Evolutionary conservation across 768 basidiomycete species (phyloP).

Genomic region (Tulasnella sp.): DNA sequence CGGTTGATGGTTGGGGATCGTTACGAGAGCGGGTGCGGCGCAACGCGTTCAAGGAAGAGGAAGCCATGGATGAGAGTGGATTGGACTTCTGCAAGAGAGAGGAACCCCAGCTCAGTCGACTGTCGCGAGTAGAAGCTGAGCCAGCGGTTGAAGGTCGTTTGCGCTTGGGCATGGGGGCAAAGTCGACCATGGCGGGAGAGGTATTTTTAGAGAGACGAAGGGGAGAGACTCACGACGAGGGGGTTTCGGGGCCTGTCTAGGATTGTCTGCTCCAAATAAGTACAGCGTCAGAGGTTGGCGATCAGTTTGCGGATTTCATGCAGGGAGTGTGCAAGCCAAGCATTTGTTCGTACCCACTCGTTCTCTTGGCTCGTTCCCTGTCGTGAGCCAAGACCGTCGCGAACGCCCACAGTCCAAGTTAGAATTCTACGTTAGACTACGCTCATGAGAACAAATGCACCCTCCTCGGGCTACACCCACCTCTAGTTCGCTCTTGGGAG

Average conservation of each 20-base stretch:
- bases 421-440: background rate
- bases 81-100: background rate
- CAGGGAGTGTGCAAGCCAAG: background rate
- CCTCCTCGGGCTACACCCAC: background rate
- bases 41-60: background rate
- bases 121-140: background rate
- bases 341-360: constrained; percentile 1
- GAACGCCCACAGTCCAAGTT: background rate
- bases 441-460: background rate
- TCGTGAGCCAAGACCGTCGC: background rate
- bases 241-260: background rate
- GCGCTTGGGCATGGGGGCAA: background rate
- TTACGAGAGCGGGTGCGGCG: constrained; percentile 11
- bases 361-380: background rate
- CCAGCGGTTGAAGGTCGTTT: background rate
- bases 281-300: background rate
- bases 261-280: background rate
- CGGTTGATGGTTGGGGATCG: background rate
- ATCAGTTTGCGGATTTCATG: background rate
- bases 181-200: background rate
- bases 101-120: constrained; percentile 2
- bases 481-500: background rate
- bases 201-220: background rate
- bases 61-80: background rate
- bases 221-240: background rate